Conservation (phyloP, 179 eudicot species). For the Carnegiea gigantea region DNA sequence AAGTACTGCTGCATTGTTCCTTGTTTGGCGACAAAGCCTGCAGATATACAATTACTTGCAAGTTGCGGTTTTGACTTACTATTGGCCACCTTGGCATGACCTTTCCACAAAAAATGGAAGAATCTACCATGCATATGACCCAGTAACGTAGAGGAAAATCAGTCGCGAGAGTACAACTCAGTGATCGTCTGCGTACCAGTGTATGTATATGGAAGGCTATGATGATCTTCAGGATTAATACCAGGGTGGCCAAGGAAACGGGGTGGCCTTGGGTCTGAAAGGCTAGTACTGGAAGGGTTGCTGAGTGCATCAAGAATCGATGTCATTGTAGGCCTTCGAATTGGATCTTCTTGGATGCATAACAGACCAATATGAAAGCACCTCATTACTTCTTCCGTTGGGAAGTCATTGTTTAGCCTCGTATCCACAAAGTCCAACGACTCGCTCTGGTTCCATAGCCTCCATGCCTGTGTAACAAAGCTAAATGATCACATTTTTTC, state of each 20-base stretch:
- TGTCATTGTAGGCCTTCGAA: conserved; percentile 35
- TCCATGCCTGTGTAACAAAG: conserved; percentile 41
- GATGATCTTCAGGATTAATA: too few species aligned
- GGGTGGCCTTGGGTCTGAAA: conserved; percentile 23
- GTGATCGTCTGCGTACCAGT: too few species aligned
- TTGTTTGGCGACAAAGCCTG: too few species aligned
- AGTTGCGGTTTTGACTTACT: too few species aligned
- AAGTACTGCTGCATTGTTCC: too few species aligned
- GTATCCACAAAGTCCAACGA: conserved; percentile 36
- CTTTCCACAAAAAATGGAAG: too few species aligned
- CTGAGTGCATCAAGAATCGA: conserved; percentile 8
- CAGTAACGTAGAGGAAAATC: too few species aligned
- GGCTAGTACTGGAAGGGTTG: conserved; percentile 1
- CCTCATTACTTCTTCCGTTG: conserved; percentile 21
- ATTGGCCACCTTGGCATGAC: too few species aligned
- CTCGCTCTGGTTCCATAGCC: conserved; percentile 36
- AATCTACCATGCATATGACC: too few species aligned
- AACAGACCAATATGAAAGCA: conserved; percentile 44
- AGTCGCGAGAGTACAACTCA: too few species aligned
- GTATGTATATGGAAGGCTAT: too few species aligned
- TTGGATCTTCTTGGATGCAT: conserved; percentile 41
- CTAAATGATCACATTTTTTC: not conserved
- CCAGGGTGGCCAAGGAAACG: not conserved
- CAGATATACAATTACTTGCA: too few species aligned
- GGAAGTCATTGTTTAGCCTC: conserved; percentile 11